Evolutionary conservation across 2,329 filamentous ascomycete species (phyloP), one percentile per base, ranked within the genome.

Genomic region (Fusarium penzigii): DNA sequence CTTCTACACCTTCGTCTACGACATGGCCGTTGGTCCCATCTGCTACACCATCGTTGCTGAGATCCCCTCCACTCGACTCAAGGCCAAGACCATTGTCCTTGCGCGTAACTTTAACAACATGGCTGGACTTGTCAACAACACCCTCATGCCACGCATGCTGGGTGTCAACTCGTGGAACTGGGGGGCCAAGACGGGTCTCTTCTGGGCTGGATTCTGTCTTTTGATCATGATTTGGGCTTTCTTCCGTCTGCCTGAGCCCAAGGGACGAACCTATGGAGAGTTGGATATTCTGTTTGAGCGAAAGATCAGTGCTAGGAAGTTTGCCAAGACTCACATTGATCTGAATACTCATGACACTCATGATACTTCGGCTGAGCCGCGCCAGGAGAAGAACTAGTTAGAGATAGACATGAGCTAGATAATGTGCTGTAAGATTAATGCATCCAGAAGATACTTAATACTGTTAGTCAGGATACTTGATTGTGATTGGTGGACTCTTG

Each of bases 21-120:
- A 74, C 42, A 55, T 68, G 20, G 70, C 70, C 2, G 66, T 74
- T 4, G 72, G 72, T 1, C 72, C 56, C 44, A 89, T 96, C 10
- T 92, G 88, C 72, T 96, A 94, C 72, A 92, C 90, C 0, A 81
- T 96, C 17, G 91, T 96, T 2, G 83, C 76, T 2, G 76, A 79
- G 53, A 68, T 78, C 3, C 70, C 72, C 1, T 77, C 75, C 0
- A 77, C 74, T 3, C 73, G 76, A 34, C 68, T 79, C 17, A 70
- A 75, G 34, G 74, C 70, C 25, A 76, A 78, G 62, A 75, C 75
- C 0, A 72, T 79, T 25, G 76, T 77, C 3, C 63, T 79, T 6
- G 75, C 73, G 1, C 71, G 76, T 17, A 74, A 71, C 47, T 63
- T 73, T 10, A 82, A 80, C 68, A 80, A 83, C 56, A 65, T 80